Percentiles rank a stretch among this genome's conserved stretches.
Conservation (phyloP, 257 asterid species). For the Paraleonurus japonicus region DNA sequence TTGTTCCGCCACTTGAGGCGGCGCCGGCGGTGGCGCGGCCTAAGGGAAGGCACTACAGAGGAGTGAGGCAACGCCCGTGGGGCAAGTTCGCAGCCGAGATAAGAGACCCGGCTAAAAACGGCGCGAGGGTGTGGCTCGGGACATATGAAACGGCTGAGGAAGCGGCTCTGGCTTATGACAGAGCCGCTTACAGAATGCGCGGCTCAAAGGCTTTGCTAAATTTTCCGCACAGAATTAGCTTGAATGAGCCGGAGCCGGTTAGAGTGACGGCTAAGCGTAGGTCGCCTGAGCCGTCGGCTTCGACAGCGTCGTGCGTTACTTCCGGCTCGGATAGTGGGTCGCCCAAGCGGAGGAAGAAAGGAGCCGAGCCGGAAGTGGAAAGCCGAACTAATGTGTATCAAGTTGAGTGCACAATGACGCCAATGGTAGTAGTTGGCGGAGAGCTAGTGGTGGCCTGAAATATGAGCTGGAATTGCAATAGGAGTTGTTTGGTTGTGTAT, state of each 20-base stretch:
- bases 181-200: constrained; percentile 88
- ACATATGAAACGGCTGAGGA: constrained; percentile 87
- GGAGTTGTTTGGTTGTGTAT: constrained; percentile 29
- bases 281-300: constrained; percentile 51
- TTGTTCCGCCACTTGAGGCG: constrained; percentile 22
- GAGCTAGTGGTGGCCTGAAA: constrained; percentile 42
- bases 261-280: constrained; percentile 60
- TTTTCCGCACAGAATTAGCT: constrained; percentile 66
- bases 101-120: constrained; percentile 85
- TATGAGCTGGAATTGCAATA: background rate
- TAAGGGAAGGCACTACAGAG: constrained; percentile 68
- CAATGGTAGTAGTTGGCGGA: constrained; percentile 46
- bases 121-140: constrained; percentile 94
- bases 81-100: constrained; percentile 94
- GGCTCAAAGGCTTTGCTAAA: constrained; percentile 84
- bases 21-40: constrained; percentile 33
- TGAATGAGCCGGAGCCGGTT: constrained; percentile 89
- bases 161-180: constrained; percentile 85
- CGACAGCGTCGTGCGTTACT: constrained; percentile 31
- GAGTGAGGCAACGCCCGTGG: constrained; percentile 89
- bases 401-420: constrained; percentile 38
- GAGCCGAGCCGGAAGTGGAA: constrained; percentile 58
- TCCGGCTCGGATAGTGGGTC: constrained; percentile 54
- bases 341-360: constrained; percentile 51
- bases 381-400: constrained; percentile 38